phyloP scores from a whole-genome alignment of 768 basidiomycete species.

The Megacollybia marginata region DNA sequence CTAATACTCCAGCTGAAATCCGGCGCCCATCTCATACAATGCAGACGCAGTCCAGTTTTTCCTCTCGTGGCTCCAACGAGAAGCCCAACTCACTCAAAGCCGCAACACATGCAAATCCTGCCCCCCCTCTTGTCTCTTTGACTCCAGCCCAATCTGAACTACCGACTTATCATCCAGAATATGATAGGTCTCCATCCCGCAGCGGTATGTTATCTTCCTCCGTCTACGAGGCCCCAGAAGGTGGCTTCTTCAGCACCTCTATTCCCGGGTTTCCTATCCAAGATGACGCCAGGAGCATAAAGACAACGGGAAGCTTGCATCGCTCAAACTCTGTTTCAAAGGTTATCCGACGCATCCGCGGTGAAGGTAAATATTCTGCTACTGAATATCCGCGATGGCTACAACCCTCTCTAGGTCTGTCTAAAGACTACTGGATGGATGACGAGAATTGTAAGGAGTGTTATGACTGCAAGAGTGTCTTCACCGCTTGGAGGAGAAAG shows the following conservation, averaged over 20 bases:
- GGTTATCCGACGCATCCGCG: conserved; percentile 83
- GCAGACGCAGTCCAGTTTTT: conserved; percentile 40
- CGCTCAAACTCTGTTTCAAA: conserved; percentile 82
- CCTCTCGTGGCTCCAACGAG: conserved; percentile 44
- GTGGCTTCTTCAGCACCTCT: conserved; percentile 55
- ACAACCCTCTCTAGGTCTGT: conserved; percentile 48
- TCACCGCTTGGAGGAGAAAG: conserved; percentile 90
- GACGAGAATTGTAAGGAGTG: conserved; percentile 94
- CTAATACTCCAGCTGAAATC: conserved; percentile 34
- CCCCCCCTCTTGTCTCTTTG: conserved; percentile 78
- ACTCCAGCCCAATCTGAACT: conserved; percentile 81
- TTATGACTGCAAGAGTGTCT: conserved; percentile 91
- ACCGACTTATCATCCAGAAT: conserved; percentile 60
- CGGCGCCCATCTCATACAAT: conserved; percentile 50
- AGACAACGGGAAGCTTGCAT: conserved; percentile 61
- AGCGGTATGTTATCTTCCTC: conserved; percentile 43
- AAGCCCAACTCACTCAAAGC: conserved; percentile 51
- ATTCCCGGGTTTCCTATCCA: conserved; percentile 92
- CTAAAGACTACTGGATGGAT: conserved; percentile 98
- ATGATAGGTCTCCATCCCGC: conserved; percentile 53
- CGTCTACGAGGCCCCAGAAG: conserved; percentile 47
- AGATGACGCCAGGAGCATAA: conserved; percentile 84
- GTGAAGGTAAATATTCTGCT: conserved; percentile 55
- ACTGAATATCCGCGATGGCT: conserved; percentile 3
- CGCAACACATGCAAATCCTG: conserved; percentile 44